Percentiles rank a stretch among this genome's conserved stretches.
Evolutionary conservation across 176 grass and related monocot species (phyloP).

Genomic region (Oryza meridionalis): DNA sequence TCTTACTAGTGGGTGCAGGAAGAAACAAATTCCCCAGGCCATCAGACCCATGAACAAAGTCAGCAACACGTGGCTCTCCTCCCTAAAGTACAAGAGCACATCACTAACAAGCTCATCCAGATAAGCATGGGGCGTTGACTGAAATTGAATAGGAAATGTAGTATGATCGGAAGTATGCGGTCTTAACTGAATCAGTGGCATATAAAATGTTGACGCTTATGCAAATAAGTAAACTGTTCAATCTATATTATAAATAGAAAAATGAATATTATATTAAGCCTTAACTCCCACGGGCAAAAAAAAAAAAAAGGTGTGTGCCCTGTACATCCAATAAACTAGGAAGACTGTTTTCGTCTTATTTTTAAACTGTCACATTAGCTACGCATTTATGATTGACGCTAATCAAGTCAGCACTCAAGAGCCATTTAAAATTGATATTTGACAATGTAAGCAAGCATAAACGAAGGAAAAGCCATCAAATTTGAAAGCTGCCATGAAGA

Average conservation of each 20-base stretch:
- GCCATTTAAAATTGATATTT: constrained; percentile 27
- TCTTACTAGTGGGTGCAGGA: constrained; percentile 64
- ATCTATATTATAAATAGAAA: background rate
- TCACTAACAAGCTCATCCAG: constrained; percentile 32
- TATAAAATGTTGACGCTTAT: constrained; percentile 27
- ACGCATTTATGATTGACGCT: constrained; percentile 14
- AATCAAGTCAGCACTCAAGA: constrained; percentile 6
- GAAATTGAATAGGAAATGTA: constrained; percentile 11
- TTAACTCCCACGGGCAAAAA: background rate
- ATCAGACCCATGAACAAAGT: constrained; percentile 94
- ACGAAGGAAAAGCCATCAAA: background rate
- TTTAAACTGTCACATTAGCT: background rate
- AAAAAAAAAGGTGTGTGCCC: background rate
- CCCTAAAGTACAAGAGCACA: constrained; percentile 52
- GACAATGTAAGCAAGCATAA: background rate
- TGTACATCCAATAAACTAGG: constrained; percentile 12
- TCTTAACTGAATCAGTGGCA: constrained; percentile 12
- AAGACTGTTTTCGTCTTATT: background rate
- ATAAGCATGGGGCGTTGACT: background rate
- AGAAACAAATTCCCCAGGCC: constrained; percentile 89
- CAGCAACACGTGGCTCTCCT: constrained; percentile 60
- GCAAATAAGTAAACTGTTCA: background rate
- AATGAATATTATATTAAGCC: background rate
- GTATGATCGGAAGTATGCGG: background rate
- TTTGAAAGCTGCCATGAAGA: background rate